Conservation (phyloP, 371 early-diverging fungal genomes). For the Mucor sp. region DNA sequence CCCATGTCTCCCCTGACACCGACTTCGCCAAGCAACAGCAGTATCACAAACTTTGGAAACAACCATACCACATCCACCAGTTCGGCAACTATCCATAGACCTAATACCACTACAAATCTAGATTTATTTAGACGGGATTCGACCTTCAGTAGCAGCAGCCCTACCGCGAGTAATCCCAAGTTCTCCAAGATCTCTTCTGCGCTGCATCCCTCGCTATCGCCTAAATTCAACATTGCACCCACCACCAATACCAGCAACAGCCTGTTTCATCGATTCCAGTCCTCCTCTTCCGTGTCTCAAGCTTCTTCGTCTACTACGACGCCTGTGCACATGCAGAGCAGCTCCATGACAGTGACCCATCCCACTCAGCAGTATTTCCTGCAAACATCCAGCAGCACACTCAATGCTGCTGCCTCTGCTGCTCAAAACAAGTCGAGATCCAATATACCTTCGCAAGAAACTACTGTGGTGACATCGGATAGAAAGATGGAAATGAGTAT, state of each 20-base stretch:
- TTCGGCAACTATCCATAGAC: neutral
- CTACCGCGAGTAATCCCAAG: neutral
- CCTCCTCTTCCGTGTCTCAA: constrained; percentile 8
- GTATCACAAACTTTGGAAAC: neutral
- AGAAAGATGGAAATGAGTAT: constrained; percentile 38
- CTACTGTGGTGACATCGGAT: constrained; percentile 19
- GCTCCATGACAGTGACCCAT: constrained; percentile 30
- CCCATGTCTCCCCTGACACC: constrained; percentile 21
- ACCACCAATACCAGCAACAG: constrained; percentile 15
- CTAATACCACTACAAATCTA: neutral
- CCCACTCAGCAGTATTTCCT: constrained; percentile 51
- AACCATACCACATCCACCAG: neutral
- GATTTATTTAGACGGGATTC: neutral
- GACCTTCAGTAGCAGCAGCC: neutral
- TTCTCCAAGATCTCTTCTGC: neutral
- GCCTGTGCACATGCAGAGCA: neutral
- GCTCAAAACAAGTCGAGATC: constrained; percentile 26
- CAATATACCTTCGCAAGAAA: constrained; percentile 6
- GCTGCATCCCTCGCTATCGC: constrained; percentile 1
- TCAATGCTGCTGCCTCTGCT: constrained; percentile 47
- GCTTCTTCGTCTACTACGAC: neutral
- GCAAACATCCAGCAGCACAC: constrained; percentile 46
- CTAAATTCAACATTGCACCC: constrained; percentile 41
- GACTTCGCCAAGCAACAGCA: constrained; percentile 7
- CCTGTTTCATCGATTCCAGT: constrained; percentile 1